Evolutionary conservation across 108 stramenopile genomes (phyloP).

Genomic region (Fragilaria crotonensis): DNA sequence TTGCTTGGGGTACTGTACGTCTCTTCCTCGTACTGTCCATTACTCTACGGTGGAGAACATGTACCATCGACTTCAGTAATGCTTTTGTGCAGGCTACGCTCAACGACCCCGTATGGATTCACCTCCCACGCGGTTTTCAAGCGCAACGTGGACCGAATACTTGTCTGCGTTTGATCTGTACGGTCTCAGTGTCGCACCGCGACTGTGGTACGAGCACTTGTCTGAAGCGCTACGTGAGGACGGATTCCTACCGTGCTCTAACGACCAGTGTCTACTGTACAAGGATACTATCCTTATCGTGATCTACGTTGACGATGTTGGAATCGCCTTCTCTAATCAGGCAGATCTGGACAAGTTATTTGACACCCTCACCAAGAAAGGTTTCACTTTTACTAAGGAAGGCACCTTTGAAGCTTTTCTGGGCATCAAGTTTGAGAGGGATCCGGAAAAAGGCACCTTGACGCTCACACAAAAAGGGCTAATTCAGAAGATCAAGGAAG

Average conservation of each 20-base stretch:
- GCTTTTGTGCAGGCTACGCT: conserved; percentile 22
- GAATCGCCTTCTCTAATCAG: conserved; percentile 14
- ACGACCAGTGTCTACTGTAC: conserved; percentile 36
- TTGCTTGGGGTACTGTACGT: conserved; percentile 29
- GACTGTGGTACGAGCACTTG: too few species aligned
- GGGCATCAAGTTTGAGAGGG: conserved; percentile 10
- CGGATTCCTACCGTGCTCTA: conserved; percentile 7
- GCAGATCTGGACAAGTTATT: conserved; percentile 19
- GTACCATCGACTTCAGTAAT: too few species aligned
- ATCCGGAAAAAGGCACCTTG: conserved; percentile 8
- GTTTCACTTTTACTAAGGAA: conserved; percentile 15
- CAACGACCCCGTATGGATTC: too few species aligned
- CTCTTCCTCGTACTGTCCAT: conserved; percentile 12
- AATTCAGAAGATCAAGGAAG: too few species aligned
- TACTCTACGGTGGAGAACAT: not conserved
- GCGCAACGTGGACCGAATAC: conserved; percentile 6
- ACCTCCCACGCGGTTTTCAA: too few species aligned
- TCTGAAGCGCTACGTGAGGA: conserved; percentile 1
- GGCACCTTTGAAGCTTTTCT: conserved; percentile 20
- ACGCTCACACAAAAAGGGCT: conserved; percentile 19
- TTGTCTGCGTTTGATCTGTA: conserved; percentile 21
- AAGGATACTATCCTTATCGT: conserved; percentile 15
- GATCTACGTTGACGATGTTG: conserved; percentile 34
- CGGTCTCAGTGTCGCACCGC: conserved; percentile 13
- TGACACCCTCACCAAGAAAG: conserved; percentile 1